phyloP scores from a whole-genome alignment of 2,329 filamentous ascomycete species.

The Pseudogymnoascus sp. region DNA sequence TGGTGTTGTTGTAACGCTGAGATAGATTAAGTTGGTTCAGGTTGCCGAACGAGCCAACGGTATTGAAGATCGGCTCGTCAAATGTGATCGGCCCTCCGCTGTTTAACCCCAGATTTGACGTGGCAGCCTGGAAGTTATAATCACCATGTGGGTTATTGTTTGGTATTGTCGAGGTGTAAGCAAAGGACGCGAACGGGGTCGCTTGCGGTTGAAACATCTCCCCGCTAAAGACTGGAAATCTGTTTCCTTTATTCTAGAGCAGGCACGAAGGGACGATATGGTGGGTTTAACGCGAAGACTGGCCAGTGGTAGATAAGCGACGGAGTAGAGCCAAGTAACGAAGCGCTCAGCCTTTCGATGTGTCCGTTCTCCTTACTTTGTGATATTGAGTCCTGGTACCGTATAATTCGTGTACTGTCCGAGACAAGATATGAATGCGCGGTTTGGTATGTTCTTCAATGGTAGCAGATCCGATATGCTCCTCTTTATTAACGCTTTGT shows the following conservation, averaged over 20 bases:
- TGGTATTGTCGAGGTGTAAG: not conserved
- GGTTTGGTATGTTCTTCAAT: not conserved
- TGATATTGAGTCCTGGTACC: not conserved
- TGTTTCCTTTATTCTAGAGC: not conserved
- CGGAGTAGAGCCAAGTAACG: not conserved
- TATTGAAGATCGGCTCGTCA: conserved; percentile 10
- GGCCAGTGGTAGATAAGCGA: not conserved
- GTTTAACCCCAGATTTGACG: not conserved
- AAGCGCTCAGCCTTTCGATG: not conserved
- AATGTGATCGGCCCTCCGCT: conserved; percentile 10
- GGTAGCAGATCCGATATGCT: not conserved
- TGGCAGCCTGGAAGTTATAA: not conserved
- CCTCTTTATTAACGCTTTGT: not conserved
- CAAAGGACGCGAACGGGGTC: not conserved
- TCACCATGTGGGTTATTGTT: conserved; percentile 6
- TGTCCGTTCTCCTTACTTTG: not conserved
- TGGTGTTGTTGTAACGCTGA: conserved; percentile 18
- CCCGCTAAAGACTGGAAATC: conserved; percentile 3
- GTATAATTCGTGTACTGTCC: not conserved
- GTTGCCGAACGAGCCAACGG: conserved; percentile 3
- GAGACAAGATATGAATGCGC: not conserved
- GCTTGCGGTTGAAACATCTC: conserved; percentile 8
- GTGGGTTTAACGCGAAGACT: not conserved
- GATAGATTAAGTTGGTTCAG: not conserved
- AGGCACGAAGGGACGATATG: not conserved